Evolutionary conservation across 768 basidiomycete genomes (phyloP).

Genomic region (Leccinum disarticulatum): DNA sequence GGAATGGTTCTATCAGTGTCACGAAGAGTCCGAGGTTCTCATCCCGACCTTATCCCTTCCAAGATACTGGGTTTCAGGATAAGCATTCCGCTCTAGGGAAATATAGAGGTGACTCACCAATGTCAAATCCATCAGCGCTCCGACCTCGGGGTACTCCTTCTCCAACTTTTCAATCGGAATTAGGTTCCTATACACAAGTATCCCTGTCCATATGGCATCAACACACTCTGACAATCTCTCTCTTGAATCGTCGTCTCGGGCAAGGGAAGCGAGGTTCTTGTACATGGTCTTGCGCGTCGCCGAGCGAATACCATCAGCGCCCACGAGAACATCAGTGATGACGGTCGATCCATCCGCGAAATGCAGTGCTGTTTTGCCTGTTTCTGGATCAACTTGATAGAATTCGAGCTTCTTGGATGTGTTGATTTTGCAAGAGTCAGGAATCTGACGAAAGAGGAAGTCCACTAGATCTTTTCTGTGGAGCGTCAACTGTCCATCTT

Average conservation of each 20-base stretch:
- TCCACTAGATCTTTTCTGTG: slow-evolving; percentile 41
- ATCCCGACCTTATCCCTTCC: slow-evolving; percentile 21
- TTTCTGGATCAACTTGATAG: slow-evolving; percentile 25
- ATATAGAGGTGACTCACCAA: slow-evolving; percentile 1
- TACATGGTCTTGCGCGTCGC: slow-evolving; percentile 31
- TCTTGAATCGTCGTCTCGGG: slow-evolving; percentile 3
- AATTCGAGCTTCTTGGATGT: slow-evolving; percentile 37
- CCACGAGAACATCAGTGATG: slow-evolving; percentile 42
- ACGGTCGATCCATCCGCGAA: slow-evolving; percentile 39
- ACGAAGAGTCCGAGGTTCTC: neutral
- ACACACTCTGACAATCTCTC: slow-evolving; percentile 20
- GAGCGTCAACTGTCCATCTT: slow-evolving; percentile 32
- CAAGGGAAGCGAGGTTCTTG: slow-evolving; percentile 10
- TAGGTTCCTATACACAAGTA: slow-evolving; percentile 38
- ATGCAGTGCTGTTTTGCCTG: slow-evolving; percentile 28
- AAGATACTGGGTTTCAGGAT: slow-evolving; percentile 20
- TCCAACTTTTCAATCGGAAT: slow-evolving; percentile 31
- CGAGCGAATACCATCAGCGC: slow-evolving; percentile 45
- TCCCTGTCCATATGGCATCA: slow-evolving; percentile 42
- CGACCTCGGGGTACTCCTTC: slow-evolving; percentile 35
- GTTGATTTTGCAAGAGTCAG: slow-evolving; percentile 30
- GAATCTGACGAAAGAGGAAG: slow-evolving; percentile 31
- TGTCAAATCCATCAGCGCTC: slow-evolving; percentile 26
- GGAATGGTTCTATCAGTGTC: neutral
- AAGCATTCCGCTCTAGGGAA: neutral